phyloP scores from a whole-genome alignment of 1,284 basidiomycete genomes.

The Pterula multifida region DNA sequence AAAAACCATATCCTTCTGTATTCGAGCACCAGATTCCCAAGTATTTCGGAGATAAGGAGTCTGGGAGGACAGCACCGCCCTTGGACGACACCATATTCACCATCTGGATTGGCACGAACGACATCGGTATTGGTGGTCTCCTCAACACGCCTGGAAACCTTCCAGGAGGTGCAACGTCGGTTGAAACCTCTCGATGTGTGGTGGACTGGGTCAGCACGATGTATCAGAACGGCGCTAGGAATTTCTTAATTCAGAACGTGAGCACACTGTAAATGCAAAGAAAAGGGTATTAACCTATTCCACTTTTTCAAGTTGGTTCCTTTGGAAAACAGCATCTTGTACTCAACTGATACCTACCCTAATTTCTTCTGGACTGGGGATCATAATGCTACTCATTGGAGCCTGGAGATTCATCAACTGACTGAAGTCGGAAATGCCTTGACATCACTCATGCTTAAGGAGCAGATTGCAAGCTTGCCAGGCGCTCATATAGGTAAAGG shows the following conservation, averaged over 20 bases:
- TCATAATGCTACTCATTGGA: conserved; percentile 39
- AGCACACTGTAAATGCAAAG: conserved; percentile 9
- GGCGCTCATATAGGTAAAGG: conserved; percentile 22
- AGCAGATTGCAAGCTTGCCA: conserved; percentile 21
- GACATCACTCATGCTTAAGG: conserved; percentile 28
- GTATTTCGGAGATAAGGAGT: conserved; percentile 19
- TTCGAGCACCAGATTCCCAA: conserved; percentile 29
- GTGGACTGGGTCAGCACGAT: conserved; percentile 30
- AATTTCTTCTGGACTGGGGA: conserved; percentile 29
- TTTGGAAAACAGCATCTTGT: conserved; percentile 30
- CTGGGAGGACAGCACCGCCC: conserved; percentile 17
- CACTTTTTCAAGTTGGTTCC: conserved; percentile 30
- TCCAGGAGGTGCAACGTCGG: conserved; percentile 19
- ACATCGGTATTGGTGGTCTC: conserved; percentile 27
- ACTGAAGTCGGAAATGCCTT: conserved; percentile 28
- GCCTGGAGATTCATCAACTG: conserved; percentile 32
- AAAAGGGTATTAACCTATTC: not conserved
- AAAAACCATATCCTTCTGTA: conserved; percentile 27
- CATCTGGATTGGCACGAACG: conserved; percentile 34
- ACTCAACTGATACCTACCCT: conserved; percentile 27
- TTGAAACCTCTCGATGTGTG: conserved; percentile 28
- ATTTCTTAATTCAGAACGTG: conserved; percentile 36
- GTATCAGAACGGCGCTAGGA: conserved; percentile 28
- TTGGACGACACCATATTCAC: conserved; percentile 26
- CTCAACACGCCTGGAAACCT: conserved; percentile 15